Evolutionary conservation across 1,139 yeast species (phyloP).

Genomic region (Pichia sp.): DNA sequence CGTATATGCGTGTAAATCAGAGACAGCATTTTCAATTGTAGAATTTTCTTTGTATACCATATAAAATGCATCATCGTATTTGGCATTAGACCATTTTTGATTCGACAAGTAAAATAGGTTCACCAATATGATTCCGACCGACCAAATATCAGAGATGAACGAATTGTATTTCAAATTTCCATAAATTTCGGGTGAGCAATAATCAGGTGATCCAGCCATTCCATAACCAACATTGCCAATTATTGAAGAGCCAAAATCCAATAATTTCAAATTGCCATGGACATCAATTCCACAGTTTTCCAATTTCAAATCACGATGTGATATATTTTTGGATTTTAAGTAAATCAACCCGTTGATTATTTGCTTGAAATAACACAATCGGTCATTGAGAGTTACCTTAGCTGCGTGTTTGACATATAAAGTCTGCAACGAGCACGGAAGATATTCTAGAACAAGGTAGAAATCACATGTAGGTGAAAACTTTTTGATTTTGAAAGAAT

Average conservation of each 20-base stretch:
- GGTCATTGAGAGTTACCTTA: slow-evolving; percentile 23
- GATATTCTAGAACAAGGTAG: slow-evolving; percentile 41
- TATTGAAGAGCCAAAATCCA: slow-evolving; percentile 45
- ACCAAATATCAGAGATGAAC: slow-evolving; percentile 39
- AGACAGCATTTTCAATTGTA: slow-evolving; percentile 3
- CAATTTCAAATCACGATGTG: slow-evolving; percentile 47
- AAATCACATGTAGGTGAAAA: slow-evolving; percentile 11
- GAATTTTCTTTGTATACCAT: not conserved
- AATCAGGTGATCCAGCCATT: slow-evolving; percentile 40
- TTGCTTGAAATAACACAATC: slow-evolving; percentile 39
- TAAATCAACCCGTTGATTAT: slow-evolving; percentile 34
- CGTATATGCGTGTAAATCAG: not conserved
- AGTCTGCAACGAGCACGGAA: slow-evolving; percentile 33
- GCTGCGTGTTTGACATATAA: slow-evolving; percentile 33
- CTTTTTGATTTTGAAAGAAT: slow-evolving; percentile 30
- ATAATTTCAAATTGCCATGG: slow-evolving; percentile 41
- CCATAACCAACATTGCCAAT: slow-evolving; percentile 27
- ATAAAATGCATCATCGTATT: slow-evolving; percentile 13
- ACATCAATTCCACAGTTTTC: slow-evolving; percentile 44
- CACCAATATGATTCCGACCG: slow-evolving; percentile 37
- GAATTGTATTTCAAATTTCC: slow-evolving; percentile 33
- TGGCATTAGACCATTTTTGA: slow-evolving; percentile 26
- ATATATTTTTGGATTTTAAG: slow-evolving; percentile 38
- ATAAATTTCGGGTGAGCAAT: slow-evolving; percentile 42
- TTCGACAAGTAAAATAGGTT: slow-evolving; percentile 21